Conservation (phyloP, 1,139 yeast genomes). For the Lodderomyces beijingensis region DNA sequence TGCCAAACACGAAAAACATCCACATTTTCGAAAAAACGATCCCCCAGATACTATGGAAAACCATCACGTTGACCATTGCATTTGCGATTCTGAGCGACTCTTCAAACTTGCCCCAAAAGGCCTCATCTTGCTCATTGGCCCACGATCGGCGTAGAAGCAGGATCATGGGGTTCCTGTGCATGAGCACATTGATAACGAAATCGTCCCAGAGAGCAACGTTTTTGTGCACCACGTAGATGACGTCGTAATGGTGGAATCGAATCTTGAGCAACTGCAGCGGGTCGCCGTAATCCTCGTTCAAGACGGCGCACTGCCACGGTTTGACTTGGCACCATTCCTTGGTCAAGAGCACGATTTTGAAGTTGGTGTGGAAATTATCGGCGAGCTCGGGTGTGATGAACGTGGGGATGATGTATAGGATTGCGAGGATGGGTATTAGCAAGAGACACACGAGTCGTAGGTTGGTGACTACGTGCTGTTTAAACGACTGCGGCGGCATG, state of each 20-base stretch:
- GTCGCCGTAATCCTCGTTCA: conserved; percentile 12
- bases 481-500: neutral
- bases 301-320: conserved; percentile 14
- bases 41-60: conserved; percentile 16
- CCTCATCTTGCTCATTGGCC: neutral
- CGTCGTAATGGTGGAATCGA: conserved; percentile 15
- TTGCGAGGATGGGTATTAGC: conserved; percentile 3
- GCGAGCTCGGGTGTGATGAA: conserved; percentile 7
- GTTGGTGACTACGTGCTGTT: neutral
- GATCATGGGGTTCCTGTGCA: neutral
- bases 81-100: conserved; percentile 15
- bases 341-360: conserved; percentile 14
- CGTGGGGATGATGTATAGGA: conserved; percentile 7
- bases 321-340: conserved; percentile 16
- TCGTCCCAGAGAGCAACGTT: conserved; percentile 15
- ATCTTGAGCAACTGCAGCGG: conserved; percentile 9
- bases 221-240: conserved; percentile 17
- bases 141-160: neutral
- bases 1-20: conserved; percentile 17
- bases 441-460: neutral
- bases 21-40: conserved; percentile 18
- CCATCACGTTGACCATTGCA: conserved; percentile 16
- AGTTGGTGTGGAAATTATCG: conserved; percentile 11
- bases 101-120: conserved; percentile 8
- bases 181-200: conserved; percentile 1